phyloP scores from a whole-genome alignment of 2,329 filamentous ascomycete species.

The Aureobasidium namibiae region DNA sequence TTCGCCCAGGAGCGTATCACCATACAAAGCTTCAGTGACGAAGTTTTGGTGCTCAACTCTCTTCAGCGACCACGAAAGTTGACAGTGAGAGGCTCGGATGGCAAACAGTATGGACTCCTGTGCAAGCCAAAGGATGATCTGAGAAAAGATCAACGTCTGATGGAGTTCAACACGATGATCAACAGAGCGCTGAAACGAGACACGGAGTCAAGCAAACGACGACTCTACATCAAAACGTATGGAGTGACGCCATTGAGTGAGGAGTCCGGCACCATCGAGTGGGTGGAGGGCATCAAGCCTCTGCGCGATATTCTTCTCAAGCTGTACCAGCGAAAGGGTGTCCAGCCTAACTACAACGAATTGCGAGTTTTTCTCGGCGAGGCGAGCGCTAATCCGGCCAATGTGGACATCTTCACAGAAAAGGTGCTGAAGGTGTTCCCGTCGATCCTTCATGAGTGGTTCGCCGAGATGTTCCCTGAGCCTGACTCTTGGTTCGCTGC shows the following conservation, averaged over 20 bases:
- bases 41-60: constrained; percentile 83
- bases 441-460: constrained; percentile 85
- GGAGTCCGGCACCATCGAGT: constrained; percentile 96
- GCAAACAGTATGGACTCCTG: constrained; percentile 77
- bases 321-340: constrained; percentile 67
- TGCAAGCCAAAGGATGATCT: constrained; percentile 98
- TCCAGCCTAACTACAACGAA: constrained; percentile 57
- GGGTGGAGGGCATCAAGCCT: constrained; percentile 93
- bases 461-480: constrained; percentile 88
- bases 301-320: constrained; percentile 81
- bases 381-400: constrained; percentile 53
- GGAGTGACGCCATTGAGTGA: constrained; percentile 95
- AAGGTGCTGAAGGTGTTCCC: constrained; percentile 60
- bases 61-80: constrained; percentile 88
- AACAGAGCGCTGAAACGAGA: constrained; percentile 89
- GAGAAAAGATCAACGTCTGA: constrained; percentile 91
- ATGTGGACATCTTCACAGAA: constrained; percentile 64
- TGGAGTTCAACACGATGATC: constrained; percentile 99
- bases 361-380: constrained; percentile 56
- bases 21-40: constrained; percentile 71
- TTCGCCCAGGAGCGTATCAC: constrained; percentile 83
- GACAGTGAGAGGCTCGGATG: constrained; percentile 80
- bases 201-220: constrained; percentile 78
- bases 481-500: constrained; percentile 88
- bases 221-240: constrained; percentile 94